Base-by-base conservation (phyloP, 2,329 filamentous ascomycete genomes). In the Exophiala xenobiotica region DNA sequence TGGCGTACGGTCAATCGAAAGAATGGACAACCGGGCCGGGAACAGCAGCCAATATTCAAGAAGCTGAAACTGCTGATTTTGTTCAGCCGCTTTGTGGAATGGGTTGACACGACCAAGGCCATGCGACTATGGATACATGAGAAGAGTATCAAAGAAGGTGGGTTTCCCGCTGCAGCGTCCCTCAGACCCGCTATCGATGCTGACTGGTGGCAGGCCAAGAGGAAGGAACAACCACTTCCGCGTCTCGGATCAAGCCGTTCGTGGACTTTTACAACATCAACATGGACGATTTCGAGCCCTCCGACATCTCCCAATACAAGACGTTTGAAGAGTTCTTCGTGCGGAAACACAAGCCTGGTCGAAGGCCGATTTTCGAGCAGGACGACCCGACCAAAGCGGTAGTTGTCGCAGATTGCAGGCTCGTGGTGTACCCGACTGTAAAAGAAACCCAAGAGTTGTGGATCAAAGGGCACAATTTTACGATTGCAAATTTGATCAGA, bases 301-400 rank as follows among this genome's bases (percentile, higher is more conserved):
- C 89, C 0, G 70, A 88, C 0, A 83, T 90, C 1, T 78, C 91
- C 55, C 53, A 63, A 18, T 99, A 96, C 76, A 95, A 90, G 70
- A 96, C 81, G 67, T 99, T 99, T 76, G 97, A 97, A 70, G 89
- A 97, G 68, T 99, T 99, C 79, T 99, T 99, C 74, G 97, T 96
- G 70, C 88, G 93, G 43, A 84, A 88, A 9, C 75, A 97, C 56
- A 97, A 96, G 72, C 90, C 90, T 1, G 80, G 69, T 9, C 86
- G 91, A 7, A 83, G 93, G 6, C 93, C 92, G 1, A 95, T 90
- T 72, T 96, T 90, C 3, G 91, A 90, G 2, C 90, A 90, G 0
- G 78, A 92, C 51, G 87, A 95, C 63, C 85, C 90, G 2, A 80
- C 83, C 51, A 87, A 96, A 63, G 86, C 96, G 46, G 91, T 96